Conservation (phyloP, 495 filamentous ascomycete species). For the Aeminium ludgeri region DNA sequence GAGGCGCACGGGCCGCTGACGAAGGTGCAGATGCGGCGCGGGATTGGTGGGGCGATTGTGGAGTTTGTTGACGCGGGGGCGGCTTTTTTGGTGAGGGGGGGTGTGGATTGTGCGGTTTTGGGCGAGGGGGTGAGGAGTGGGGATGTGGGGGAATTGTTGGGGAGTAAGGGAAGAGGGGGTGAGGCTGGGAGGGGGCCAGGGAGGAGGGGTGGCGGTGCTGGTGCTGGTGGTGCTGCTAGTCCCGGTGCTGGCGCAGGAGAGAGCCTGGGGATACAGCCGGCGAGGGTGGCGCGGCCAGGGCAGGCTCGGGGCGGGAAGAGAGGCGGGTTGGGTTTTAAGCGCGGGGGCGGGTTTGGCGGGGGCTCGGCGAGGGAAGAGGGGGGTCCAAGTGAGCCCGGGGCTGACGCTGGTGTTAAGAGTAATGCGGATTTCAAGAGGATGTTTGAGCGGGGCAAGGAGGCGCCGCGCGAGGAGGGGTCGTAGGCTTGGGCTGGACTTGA, state of each 20-base stretch:
- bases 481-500: too few relatives aligned
- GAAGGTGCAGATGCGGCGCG: conserved; percentile 44
- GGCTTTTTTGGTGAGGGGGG: conserved; percentile 59
- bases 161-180: conserved; percentile 34
- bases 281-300: conserved; percentile 29
- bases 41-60: conserved; percentile 73
- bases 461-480: background rate
- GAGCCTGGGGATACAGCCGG: background rate
- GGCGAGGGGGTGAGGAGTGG: conserved; percentile 49
- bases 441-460: conserved; percentile 31
- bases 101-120: conserved; percentile 56
- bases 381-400: background rate
- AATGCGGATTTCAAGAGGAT: conserved; percentile 81
- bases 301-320: conserved; percentile 30
- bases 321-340: conserved; percentile 21
- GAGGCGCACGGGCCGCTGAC: conserved; percentile 42
- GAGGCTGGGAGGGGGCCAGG: conserved; percentile 16
- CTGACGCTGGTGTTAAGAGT: conserved; percentile 37
- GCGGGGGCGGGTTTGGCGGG: conserved; percentile 12
- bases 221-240: background rate
- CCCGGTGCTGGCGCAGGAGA: too few relatives aligned
- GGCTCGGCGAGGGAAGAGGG: too few relatives aligned
- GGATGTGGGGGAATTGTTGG: conserved; percentile 49
- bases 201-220: conserved; percentile 1
- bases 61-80: conserved; percentile 56